phyloP scores from a whole-genome alignment of 2,329 filamentous ascomycete genomes.

The Gyromitra esculenta region DNA sequence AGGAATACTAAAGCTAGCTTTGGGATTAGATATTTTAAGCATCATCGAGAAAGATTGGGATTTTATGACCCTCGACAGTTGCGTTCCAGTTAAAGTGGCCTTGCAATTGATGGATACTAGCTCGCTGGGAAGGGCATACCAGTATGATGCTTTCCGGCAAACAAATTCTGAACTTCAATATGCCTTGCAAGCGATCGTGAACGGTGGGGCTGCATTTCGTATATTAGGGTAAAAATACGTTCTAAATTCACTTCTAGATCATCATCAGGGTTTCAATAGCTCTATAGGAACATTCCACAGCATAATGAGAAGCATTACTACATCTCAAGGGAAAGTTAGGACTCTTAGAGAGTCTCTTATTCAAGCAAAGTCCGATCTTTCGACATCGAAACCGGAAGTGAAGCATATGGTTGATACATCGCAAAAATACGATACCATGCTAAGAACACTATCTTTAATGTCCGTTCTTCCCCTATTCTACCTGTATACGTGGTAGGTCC shows the following conservation, averaged over 20 bases:
- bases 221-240: slow-evolving; percentile 26
- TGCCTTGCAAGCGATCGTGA: slow-evolving; percentile 92
- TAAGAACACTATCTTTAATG: slow-evolving; percentile 82
- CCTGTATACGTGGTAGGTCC: neutral
- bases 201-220: slow-evolving; percentile 63
- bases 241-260: slow-evolving; percentile 67
- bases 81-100: slow-evolving; percentile 92
- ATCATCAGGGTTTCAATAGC: slow-evolving; percentile 98
- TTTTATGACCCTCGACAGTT: slow-evolving; percentile 87
- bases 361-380: slow-evolving; percentile 80
- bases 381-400: slow-evolving; percentile 86
- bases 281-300: slow-evolving; percentile 99
- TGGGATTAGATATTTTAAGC: slow-evolving; percentile 70
- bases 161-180: slow-evolving; percentile 90
- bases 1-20: slow-evolving; percentile 37
- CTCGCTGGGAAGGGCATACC: slow-evolving; percentile 88
- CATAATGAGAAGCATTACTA: slow-evolving; percentile 91
- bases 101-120: slow-evolving; percentile 92
- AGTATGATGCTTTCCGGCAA: slow-evolving; percentile 83
- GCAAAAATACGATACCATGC: slow-evolving; percentile 87
- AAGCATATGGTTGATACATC: slow-evolving; percentile 88
- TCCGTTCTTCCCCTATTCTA: slow-evolving; percentile 53
- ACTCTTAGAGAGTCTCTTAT: slow-evolving; percentile 83
- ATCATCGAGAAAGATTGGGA: slow-evolving; percentile 91
- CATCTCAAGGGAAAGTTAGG: slow-evolving; percentile 85